Percentiles rank a stretch among this genome's conserved stretches.
phyloP scores from a whole-genome alignment of 2,329 filamentous ascomycete species.

The Pyrenochaeta sp. region DNA sequence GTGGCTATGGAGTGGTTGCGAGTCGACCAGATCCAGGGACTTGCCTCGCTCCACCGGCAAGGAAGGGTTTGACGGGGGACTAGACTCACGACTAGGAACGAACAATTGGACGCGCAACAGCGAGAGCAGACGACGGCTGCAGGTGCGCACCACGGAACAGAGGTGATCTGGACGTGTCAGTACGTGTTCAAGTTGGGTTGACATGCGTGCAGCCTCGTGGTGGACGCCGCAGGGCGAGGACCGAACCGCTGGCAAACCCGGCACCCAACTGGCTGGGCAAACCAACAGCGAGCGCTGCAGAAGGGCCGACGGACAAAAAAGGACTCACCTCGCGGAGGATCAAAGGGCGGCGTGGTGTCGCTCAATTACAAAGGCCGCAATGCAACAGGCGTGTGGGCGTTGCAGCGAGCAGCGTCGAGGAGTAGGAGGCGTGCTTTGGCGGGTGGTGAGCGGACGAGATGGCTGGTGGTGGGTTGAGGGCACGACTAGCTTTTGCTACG shows the following conservation, averaged over 20 bases:
- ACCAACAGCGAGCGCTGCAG: slow-evolving; percentile 8
- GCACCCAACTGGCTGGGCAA: slow-evolving; percentile 19
- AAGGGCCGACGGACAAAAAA: slow-evolving; percentile 1
- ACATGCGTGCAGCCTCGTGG: slow-evolving; percentile 13
- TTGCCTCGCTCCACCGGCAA: slow-evolving; percentile 13
- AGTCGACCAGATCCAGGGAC: slow-evolving; percentile 11
- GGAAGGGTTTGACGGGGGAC: slow-evolving; percentile 8
- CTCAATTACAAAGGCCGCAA: background rate
- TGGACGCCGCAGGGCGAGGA: slow-evolving; percentile 19
- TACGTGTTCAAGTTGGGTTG: slow-evolving; percentile 6
- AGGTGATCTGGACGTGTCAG: slow-evolving; percentile 17
- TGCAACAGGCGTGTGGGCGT: too few relatives aligned
- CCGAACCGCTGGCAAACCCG: slow-evolving; percentile 18
- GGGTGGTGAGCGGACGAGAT: background rate
- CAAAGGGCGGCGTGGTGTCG: background rate
- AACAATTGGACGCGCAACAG: background rate
- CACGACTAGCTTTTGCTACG: background rate
- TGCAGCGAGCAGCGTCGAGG: too few relatives aligned
- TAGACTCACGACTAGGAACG: slow-evolving; percentile 12
- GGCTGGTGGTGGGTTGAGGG: background rate
- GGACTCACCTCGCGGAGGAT: slow-evolving; percentile 16
- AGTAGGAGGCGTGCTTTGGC: background rate
- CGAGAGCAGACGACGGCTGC: slow-evolving; percentile 1
- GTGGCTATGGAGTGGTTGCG: slow-evolving; percentile 16
- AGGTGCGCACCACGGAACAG: slow-evolving; percentile 24